Conservation (phyloP, 768 basidiomycete species). For the Collybia sp. region DNA sequence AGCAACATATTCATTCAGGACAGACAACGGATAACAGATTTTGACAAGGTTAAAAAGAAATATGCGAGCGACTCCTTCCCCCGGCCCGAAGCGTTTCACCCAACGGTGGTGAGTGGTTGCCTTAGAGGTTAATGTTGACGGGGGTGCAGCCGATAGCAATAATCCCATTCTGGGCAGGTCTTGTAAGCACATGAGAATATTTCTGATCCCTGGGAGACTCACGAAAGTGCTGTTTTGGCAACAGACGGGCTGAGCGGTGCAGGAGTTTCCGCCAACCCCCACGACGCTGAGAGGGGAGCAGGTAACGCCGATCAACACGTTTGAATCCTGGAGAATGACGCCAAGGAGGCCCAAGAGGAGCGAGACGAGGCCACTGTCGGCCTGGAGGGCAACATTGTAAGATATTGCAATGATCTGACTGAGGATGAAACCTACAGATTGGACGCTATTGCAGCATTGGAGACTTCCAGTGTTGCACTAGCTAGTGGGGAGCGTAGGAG, state of each 20-base stretch:
- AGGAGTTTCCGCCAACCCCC: not conserved
- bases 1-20: too few relatives aligned
- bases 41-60: too few relatives aligned
- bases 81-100: too few relatives aligned
- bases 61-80: too few relatives aligned
- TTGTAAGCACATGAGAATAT: not conserved
- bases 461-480: not conserved
- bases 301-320: not conserved
- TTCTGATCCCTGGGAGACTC: not conserved
- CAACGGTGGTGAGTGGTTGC: too few relatives aligned
- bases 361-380: not conserved
- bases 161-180: not conserved
- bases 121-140: not conserved
- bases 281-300: not conserved
- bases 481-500: not conserved
- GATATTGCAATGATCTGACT: too few relatives aligned
- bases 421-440: not conserved
- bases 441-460: not conserved
- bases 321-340: not conserved
- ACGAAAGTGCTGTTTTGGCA: not conserved
- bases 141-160: not conserved
- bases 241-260: not conserved
- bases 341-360: not conserved
- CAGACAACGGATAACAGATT: too few relatives aligned
- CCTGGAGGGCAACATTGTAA: not conserved